Base-by-base conservation (phyloP, 305 asterid genomes). In the Stenogyne calaminthoides region DNA sequence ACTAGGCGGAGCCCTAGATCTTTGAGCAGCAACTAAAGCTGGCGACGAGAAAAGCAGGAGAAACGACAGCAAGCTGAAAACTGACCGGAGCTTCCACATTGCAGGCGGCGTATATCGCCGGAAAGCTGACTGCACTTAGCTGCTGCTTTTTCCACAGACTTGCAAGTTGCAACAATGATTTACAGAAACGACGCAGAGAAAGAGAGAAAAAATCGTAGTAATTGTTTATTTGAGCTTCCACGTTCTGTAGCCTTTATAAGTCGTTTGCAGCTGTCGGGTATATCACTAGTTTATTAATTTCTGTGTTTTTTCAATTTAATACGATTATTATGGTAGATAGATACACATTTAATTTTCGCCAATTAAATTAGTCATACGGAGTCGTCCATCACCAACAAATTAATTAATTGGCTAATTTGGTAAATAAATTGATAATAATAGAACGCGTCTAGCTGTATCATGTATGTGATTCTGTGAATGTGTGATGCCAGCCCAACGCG, bases 21-120 rank as follows among this genome's bases (percentile, higher is more conserved):
- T 42, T 64, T 82, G 83, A 64, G 86, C 89, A 67, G 54, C 47
- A 42, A 42, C 47, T 42, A 42, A 42, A 42, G 87, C 83, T 68
- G 58, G 70, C 14, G 69, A 83, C 19, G 73, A 79, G 64, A 71
- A 86, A 47, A 83, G 72, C 79, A 85, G 73, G 27, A 79, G 63
- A 71, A 71, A 18, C 11, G 70, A 71, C 7, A 87, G 9, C 27
- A 78, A 71, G 57, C 80, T 57, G 39, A 81, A 72, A 19, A 77
- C 80, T 16, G 79, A 64, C 65, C 83, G 87, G 86, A 88, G 80
- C 82, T 88, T 87, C 91, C 84, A 88, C 96, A 89, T 91, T 80
- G 58, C 86, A 77, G 77, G 79, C 82, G 61, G 44, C 52, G 67
- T 27, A 20, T 46, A 72, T 68, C 72, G 81, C 79, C 82, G 72